phyloP scores from a whole-genome alignment of 2,329 filamentous ascomycete species.

The Aspergillus sp. region DNA sequence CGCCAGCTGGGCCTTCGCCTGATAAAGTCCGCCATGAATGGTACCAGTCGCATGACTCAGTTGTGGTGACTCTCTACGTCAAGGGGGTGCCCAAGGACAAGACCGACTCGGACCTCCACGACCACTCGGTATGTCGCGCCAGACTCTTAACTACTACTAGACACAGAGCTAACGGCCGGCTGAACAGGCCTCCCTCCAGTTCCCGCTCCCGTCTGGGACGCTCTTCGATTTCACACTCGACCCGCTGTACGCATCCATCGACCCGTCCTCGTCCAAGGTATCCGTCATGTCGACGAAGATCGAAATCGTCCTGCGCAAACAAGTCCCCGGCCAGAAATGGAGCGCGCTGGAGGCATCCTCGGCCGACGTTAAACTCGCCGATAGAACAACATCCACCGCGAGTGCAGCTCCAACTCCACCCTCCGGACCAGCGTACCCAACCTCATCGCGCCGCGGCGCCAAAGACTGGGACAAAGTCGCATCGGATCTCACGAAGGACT shows the following conservation, averaged over 20 bases:
- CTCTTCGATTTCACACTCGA: conserved; percentile 54
- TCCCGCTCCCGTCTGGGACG: conserved; percentile 45
- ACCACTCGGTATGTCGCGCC: conserved; percentile 31
- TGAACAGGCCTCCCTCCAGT: conserved; percentile 46
- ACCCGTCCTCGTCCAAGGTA: conserved; percentile 50
- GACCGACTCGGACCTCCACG: conserved; percentile 43
- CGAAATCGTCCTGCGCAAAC: conserved; percentile 65
- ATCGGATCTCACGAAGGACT: conserved; percentile 37
- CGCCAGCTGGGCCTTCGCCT: conserved; percentile 20
- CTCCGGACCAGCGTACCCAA: conserved; percentile 63
- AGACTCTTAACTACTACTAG: background rate
- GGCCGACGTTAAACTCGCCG: conserved; percentile 12
- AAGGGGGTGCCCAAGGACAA: conserved; percentile 54
- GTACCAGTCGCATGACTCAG: conserved; percentile 54
- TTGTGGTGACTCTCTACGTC: conserved; percentile 56
- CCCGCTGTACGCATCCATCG: conserved; percentile 58
- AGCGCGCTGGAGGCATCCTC: conserved; percentile 44
- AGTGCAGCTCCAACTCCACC: conserved; percentile 11
- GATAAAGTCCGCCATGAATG: conserved; percentile 59
- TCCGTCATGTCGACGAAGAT: conserved; percentile 68
- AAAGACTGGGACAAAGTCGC: conserved; percentile 88
- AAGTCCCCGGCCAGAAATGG: conserved; percentile 59
- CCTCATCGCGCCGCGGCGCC: conserved; percentile 70
- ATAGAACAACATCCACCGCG: conserved; percentile 9
- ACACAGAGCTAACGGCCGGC: background rate